Conservation (phyloP, 139 green algal species). For the Chlamydomonas asymmetrica region DNA sequence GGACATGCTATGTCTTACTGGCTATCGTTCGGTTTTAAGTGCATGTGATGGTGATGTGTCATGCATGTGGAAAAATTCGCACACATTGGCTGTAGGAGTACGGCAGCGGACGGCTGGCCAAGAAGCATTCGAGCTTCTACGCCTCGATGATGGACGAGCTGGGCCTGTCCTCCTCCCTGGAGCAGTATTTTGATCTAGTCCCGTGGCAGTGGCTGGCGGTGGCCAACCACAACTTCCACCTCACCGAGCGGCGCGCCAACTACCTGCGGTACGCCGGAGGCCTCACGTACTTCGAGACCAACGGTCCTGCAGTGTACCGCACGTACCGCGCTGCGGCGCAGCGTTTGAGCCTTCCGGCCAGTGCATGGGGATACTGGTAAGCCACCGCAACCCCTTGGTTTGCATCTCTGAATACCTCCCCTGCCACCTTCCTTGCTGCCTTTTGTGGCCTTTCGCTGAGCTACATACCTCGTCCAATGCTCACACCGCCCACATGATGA, state of each 20-base stretch:
- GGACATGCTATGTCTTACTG: too few species aligned
- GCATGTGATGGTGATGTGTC: background rate
- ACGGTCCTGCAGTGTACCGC: conserved; percentile 49
- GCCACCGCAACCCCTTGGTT: too few species aligned
- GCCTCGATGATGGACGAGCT: conserved; percentile 58
- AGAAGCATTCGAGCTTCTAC: conserved; percentile 71
- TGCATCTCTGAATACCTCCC: too few species aligned
- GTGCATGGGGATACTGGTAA: conserved; percentile 51
- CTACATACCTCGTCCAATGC: too few species aligned
- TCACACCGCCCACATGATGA: too few species aligned
- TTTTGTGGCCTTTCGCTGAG: too few species aligned
- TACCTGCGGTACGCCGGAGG: conserved; percentile 59
- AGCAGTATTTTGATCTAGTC: conserved; percentile 56
- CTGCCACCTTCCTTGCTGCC: too few species aligned
- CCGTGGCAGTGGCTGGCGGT: conserved; percentile 58
- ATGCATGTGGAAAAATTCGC: background rate
- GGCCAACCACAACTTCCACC: conserved; percentile 65
- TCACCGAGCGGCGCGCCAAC: conserved; percentile 59
- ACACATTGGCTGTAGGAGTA: conserved; percentile 56
- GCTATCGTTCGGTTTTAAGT: background rate
- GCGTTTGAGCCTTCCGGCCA: conserved; percentile 42
- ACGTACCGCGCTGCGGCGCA: conserved; percentile 52
- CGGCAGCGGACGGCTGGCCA: conserved; percentile 44
- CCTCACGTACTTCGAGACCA: conserved; percentile 62
- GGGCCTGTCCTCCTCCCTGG: conserved; percentile 41